A percentile compares a stretch with the other conserved stretches of the same genome.
Evolutionary conservation across 2,329 filamentous ascomycete genomes (phyloP).

Genomic region (Arthroderma uncinatum): DNA sequence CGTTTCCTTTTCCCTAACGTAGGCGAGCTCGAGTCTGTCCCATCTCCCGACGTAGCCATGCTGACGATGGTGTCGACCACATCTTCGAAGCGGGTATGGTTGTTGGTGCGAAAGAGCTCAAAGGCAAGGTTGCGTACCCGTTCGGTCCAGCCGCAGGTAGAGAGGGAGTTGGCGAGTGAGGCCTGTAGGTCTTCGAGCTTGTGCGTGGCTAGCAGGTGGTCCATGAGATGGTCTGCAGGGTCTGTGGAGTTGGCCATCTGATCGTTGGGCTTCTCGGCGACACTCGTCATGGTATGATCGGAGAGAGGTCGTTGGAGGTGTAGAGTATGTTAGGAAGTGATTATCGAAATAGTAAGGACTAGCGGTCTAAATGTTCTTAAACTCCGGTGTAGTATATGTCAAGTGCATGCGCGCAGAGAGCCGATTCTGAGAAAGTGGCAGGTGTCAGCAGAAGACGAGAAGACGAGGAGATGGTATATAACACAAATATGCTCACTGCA

Average conservation of each 20-base stretch:
- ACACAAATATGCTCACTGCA: neutral
- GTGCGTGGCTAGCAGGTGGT: slow-evolving; percentile 38
- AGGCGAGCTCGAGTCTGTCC: neutral
- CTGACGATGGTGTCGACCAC: slow-evolving; percentile 44
- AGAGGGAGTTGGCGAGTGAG: slow-evolving; percentile 44
- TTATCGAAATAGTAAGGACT: neutral
- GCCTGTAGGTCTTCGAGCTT: slow-evolving; percentile 47
- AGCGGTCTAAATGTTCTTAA: neutral
- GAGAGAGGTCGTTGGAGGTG: neutral
- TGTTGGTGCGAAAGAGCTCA: slow-evolving; percentile 46
- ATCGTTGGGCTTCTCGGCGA: neutral
- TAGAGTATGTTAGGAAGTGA: neutral
- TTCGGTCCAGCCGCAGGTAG: slow-evolving; percentile 49
- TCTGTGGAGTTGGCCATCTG: slow-evolving; percentile 21
- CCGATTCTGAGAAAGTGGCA: neutral
- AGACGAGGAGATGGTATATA: neutral
- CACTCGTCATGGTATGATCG: neutral
- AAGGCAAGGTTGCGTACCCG: slow-evolving; percentile 44
- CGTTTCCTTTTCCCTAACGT: slow-evolving; percentile 12
- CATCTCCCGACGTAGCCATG: slow-evolving; percentile 27
- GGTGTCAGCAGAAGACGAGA: neutral
- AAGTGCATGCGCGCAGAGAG: neutral
- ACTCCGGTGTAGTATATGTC: neutral
- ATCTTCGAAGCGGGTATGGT: slow-evolving; percentile 47
- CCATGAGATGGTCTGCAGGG: slow-evolving; percentile 30